Evolutionary conservation across 2,329 filamentous ascomycete species (phyloP).

Genomic region (Dactylonectria macrodidyma): DNA sequence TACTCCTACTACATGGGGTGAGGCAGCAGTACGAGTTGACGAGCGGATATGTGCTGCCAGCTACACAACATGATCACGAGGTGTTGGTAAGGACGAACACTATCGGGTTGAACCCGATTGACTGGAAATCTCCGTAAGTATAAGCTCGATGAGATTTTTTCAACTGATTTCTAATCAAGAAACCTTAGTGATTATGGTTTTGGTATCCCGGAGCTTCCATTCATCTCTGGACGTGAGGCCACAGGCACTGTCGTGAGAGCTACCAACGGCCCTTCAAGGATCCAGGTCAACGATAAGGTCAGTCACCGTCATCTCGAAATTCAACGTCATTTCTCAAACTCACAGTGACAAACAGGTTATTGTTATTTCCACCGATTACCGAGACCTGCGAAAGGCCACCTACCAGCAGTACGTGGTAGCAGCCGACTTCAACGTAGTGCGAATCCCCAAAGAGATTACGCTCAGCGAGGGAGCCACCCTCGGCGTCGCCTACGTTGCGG

Average conservation of each 20-base stretch:
- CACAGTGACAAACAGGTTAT: conserved; percentile 60
- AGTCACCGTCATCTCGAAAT: background rate
- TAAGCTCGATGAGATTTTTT: background rate
- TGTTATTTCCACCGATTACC: conserved; percentile 82
- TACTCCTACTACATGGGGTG: conserved; percentile 64
- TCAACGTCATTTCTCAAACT: background rate
- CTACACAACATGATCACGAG: conserved; percentile 57
- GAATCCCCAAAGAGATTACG: conserved; percentile 68
- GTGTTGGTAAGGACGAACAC: conserved; percentile 74
- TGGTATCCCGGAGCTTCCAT: conserved; percentile 77
- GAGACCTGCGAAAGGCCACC: conserved; percentile 79
- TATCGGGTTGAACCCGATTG: conserved; percentile 83
- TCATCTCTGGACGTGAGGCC: conserved; percentile 79
- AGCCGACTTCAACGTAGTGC: conserved; percentile 75
- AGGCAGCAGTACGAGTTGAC: conserved; percentile 65
- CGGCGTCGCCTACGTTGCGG: conserved; percentile 81
- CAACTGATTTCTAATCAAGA: background rate
- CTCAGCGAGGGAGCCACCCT: conserved; percentile 72
- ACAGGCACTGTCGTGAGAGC: conserved; percentile 73
- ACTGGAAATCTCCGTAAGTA: conserved; percentile 80
- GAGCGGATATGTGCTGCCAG: conserved; percentile 61
- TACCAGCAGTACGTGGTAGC: conserved; percentile 80
- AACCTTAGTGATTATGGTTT: conserved; percentile 76
- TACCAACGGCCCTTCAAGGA: conserved; percentile 56
- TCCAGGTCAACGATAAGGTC: conserved; percentile 70